These are phyloP conservation scores for Kodamaea restingae DNA, from an alignment of 805 yeast species.

Conservation along the genomic window DNA sequence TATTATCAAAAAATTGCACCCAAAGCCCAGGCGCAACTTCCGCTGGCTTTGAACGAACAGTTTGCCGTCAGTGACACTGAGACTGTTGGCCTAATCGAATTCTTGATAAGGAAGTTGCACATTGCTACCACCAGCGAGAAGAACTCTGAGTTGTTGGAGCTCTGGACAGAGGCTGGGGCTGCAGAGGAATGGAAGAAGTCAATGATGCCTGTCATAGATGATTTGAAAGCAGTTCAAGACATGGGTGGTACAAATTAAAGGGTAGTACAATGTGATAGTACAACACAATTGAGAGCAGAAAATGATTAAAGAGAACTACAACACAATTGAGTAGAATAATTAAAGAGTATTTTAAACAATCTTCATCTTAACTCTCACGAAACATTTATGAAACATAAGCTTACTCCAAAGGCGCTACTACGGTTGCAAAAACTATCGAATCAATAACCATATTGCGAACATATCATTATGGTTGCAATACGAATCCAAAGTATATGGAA, in stretches of 20 bases:
- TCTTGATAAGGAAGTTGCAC: not conserved
- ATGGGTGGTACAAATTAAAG: not conserved
- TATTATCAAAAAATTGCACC: not conserved
- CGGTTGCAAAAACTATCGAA: no score
- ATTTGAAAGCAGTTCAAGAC: not conserved
- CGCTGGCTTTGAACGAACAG: not conserved
- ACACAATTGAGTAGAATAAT: no score
- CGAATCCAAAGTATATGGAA: no score
- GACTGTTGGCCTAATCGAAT: not conserved
- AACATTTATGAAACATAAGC: no score
- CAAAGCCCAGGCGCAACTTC: not conserved
- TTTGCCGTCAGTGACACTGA: not conserved
- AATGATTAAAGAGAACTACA: no score
- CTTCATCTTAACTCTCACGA: no score
- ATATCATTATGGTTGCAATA: no score
- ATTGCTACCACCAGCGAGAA: not conserved
- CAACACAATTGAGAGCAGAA: no score
- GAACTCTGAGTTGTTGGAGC: conserved; percentile 1
- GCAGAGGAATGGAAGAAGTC: not conserved
- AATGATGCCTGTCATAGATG: not conserved
- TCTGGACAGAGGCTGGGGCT: not conserved
- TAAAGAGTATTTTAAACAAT: no score
- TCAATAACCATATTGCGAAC: no score
- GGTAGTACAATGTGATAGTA: not conserved
- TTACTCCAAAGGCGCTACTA: no score